Conservation (phyloP, 192 early-diverging fungal species). For the Entomortierella lignicola region DNA sequence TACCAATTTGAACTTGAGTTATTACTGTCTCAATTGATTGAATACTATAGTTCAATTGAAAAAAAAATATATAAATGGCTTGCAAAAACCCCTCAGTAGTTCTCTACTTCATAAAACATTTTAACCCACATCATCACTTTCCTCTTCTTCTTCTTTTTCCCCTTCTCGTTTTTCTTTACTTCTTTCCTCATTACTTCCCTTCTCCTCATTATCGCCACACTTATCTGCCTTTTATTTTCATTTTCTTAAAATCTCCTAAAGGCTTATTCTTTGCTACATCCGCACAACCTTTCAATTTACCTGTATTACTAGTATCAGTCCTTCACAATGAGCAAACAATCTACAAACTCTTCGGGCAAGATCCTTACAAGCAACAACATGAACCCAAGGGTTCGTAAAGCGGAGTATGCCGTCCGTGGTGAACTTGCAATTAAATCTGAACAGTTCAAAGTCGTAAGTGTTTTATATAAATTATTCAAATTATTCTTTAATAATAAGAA, state of each 20-base stretch:
- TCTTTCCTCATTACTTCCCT: not conserved
- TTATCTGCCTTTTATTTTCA: not conserved
- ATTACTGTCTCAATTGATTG: no score
- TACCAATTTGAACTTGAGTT: not conserved
- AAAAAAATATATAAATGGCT: not conserved
- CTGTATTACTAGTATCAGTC: no score
- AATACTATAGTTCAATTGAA: not conserved
- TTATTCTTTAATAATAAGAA: no score
- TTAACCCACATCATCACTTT: no score
- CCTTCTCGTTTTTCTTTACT: not conserved
- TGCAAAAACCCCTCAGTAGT: no score
- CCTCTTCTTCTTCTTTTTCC: no score
- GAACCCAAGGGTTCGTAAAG: constrained; percentile 76
- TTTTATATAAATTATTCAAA: no score
- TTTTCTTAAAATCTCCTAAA: no score
- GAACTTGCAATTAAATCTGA: constrained; percentile 95
- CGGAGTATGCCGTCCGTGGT: constrained; percentile 97
- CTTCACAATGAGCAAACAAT: no score
- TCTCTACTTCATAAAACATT: no score
- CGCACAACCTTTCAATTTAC: not conserved
- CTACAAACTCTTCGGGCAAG: constrained; percentile 44
- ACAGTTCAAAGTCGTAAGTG: constrained; percentile 66
- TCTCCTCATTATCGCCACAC: not conserved
- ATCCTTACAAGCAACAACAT: constrained; percentile 76
- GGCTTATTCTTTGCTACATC: no score